Evolutionary conservation across 208 protist species (phyloP).

Genomic region (Leishmania lainsoni): DNA sequence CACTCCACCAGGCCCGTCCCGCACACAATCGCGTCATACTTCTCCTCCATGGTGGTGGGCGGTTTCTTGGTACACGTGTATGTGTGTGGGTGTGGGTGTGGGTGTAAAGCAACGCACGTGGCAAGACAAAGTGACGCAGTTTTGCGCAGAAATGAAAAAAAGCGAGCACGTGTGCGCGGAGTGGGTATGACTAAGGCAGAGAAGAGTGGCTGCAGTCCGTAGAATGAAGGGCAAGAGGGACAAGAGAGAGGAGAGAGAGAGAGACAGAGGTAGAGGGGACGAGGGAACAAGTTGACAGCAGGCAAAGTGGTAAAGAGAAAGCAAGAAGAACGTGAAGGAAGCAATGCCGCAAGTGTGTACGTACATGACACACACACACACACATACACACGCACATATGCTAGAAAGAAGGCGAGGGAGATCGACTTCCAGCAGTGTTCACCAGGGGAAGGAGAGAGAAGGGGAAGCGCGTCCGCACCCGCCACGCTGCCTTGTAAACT

Average conservation of each 20-base stretch:
- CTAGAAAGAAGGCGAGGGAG: background rate
- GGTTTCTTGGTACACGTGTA: background rate
- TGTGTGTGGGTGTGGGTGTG: background rate
- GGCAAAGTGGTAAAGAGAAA: background rate
- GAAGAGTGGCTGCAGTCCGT: background rate
- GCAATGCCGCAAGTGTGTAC: background rate
- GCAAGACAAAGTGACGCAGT: too few relatives aligned
- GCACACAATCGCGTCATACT: constrained; percentile 97
- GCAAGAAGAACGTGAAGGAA: background rate
- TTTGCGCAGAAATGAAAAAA: background rate
- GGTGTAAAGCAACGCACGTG: background rate
- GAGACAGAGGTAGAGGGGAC: background rate
- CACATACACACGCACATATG: background rate
- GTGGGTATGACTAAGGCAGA: background rate
- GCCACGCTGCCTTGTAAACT: background rate
- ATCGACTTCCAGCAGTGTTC: background rate
- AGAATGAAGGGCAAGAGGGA: background rate
- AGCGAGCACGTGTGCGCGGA: background rate
- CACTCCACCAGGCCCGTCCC: constrained; percentile 99
- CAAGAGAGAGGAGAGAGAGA: background rate
- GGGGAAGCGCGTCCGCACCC: background rate
- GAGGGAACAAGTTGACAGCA: background rate
- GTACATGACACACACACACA: background rate
- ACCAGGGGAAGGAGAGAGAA: background rate
- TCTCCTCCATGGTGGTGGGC: constrained; percentile 71